Base-by-base conservation (phyloP, 371 early-diverging fungal species). In the Coemansia sp. region DNA sequence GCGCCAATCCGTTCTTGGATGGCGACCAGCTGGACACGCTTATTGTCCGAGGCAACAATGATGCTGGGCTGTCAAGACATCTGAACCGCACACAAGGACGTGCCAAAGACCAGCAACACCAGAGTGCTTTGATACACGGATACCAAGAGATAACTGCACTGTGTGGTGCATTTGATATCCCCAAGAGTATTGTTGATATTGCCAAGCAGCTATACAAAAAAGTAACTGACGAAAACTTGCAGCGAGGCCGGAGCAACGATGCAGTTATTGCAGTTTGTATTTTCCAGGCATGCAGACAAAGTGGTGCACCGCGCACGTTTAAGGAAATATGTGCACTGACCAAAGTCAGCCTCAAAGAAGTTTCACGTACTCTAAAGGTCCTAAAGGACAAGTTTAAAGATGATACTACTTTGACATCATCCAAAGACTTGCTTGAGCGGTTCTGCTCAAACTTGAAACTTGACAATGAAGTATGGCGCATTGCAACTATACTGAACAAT, bases 211-310 rank as follows among this genome's bases (percentile, higher is more conserved):
- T 97, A 27, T 99, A 93, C 82, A 97, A 96, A 79, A 85, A 88
- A 34, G 90, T 87, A 4, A 89, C 90, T 68, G 93, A 95, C 59
- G 95, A 96, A 71, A 18, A 60, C 18, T 64, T 95, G 40, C 77
- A 95, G n/a, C 87, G 90, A 51, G 95, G 97, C 50, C 98, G 98
- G 82, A 88, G 88, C 26, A 87, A 86, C 50, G 94, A 98, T 65
- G 92, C 92, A 13, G 87, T 98, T 61, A 93, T 95, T 78, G 99
- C 98, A 4, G 97, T 98, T 2, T 98, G 98, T 79, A 93, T 99
- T 69, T 96, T 93, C 67, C 90, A 98, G 65, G 99, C 99, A 8
- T 99, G 99, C 81, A 87, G 95, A 47, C 88, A 95, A 70, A 92
- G 95, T 68, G 85, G 85, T 21, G 97, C 92, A 2, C 89, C 94